Conservation (phyloP, 1,284 basidiomycete genomes). For the Anthracocystis panici-leucophaei region DNA sequence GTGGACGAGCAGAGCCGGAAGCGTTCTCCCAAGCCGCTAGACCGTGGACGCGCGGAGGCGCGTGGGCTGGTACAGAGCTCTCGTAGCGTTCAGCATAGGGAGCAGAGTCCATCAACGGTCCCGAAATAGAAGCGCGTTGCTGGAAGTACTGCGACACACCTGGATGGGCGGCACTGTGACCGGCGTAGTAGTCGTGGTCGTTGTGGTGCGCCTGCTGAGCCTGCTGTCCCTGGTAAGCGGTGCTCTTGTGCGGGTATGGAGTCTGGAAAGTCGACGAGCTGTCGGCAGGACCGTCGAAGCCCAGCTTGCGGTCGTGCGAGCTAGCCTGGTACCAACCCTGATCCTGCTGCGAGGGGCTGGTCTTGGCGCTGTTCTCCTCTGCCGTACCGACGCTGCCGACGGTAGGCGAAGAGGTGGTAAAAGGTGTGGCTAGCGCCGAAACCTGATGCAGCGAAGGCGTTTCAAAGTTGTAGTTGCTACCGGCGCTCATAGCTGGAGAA, state of each 20-base stretch:
- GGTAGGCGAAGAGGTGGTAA: constrained; percentile 31
- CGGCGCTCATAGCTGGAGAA: constrained; percentile 37
- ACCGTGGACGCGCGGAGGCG: constrained; percentile 52
- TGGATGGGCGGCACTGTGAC: constrained; percentile 10
- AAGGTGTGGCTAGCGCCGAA: constrained; percentile 22
- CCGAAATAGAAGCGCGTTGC: constrained; percentile 56
- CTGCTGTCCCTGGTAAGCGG: constrained; percentile 14
- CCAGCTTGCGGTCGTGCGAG: constrained; percentile 17
- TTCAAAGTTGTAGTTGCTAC: constrained; percentile 37
- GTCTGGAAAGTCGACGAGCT: constrained; percentile 18
- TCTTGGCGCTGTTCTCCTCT: constrained; percentile 22
- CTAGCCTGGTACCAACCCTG: constrained; percentile 24
- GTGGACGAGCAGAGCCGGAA: constrained; percentile 55
- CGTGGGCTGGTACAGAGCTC: constrained; percentile 24
- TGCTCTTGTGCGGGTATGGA: constrained; percentile 21
- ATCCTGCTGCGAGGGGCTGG: constrained; percentile 28
- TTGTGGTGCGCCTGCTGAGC: constrained; percentile 17
- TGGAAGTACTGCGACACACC: constrained; percentile 44
- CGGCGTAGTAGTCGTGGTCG: constrained; percentile 27
- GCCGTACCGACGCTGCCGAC: constrained; percentile 26
- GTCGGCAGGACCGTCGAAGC: constrained; percentile 16
- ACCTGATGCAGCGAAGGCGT: constrained; percentile 36
- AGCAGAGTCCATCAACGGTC: constrained; percentile 47
- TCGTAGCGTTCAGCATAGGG: constrained; percentile 29
- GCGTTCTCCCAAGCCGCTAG: constrained; percentile 60